Percentiles rank a stretch among this genome's conserved stretches.
phyloP scores from a whole-genome alignment of 2,329 filamentous ascomycete genomes.

The Aspergillus sp. region DNA sequence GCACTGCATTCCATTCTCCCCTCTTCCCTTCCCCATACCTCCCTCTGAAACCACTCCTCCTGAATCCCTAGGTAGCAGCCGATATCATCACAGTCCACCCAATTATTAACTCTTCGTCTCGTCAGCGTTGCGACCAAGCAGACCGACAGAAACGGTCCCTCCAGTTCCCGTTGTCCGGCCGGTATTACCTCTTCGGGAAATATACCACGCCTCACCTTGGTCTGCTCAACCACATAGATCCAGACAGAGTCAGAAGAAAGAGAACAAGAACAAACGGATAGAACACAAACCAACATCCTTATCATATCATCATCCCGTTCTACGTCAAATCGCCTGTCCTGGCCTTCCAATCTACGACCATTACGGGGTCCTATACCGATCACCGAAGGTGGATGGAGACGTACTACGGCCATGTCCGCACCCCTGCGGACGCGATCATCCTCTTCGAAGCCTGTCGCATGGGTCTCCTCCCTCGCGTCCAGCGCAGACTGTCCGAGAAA shows the following conservation, averaged over 20 bases:
- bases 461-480: constrained; percentile 84
- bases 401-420: constrained; percentile 90
- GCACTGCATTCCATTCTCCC: constrained; percentile 12
- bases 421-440: constrained; percentile 94
- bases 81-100: constrained; percentile 11
- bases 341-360: constrained; percentile 16
- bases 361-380: constrained; percentile 19
- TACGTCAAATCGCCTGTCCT: constrained; percentile 14
- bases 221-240: background rate
- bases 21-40: constrained; percentile 4
- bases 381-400: constrained; percentile 72
- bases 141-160: background rate
- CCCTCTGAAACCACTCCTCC: constrained; percentile 5
- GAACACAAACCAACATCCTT: background rate
- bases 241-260: background rate
- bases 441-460: constrained; percentile 96
- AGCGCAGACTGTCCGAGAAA: constrained; percentile 91
- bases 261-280: constrained; percentile 3
- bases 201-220: constrained; percentile 2
- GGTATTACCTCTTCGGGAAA: constrained; percentile 12
- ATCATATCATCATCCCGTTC: constrained; percentile 2
- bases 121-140: background rate
- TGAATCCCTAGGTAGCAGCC: background rate
- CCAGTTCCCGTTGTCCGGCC: background rate
- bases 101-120: constrained; percentile 11